Base-by-base conservation (phyloP, 2,329 filamentous ascomycete genomes). In the Botrytis elliptica region DNA sequence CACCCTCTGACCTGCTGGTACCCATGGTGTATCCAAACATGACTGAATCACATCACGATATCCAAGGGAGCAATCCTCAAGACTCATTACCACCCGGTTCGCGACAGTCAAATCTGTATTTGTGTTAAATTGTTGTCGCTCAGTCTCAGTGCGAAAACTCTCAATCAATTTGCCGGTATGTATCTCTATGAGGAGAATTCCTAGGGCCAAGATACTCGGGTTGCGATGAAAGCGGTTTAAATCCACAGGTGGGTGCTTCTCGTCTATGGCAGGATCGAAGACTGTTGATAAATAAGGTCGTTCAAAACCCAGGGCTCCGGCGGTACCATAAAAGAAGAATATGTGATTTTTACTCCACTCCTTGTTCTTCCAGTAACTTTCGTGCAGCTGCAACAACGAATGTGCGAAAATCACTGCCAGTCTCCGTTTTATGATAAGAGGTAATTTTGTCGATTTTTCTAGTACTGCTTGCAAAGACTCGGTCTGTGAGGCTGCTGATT, bases 21-120 rank as follows among this genome's bases (percentile, higher is more conserved):
- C 46, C 65, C 65, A 68, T 16, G 46, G 46, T 3, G 65, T 68
- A 40, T 68, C 46, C 20, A 68, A 68, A 29, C 46, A 68, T 29
- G 46, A 68, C 25, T 68, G 65, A 16, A 68, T 42, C 16, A 49
- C 65, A 55, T 68, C 65, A 55, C 65, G 46, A 68, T 68, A 68
- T 40, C 65, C 65, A 68, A 68, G 46, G 12, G 65, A 68, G 9
- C 65, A 68, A 55, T 68, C 65, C 14, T 55, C 46, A 7, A 68
- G 65, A 29, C 25, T 42, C 46, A 22, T 68, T 6, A 68, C 65
- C 25, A 68, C 65, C 3, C 46, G 46, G 9, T 55, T 68, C 18
- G 65, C 65, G 25, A 68, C 65, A 20, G 52, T 22, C 65, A 49
- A 33, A 22, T 68, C 65, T 7, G 65, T 68, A 9, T 68, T 57